Base-by-base conservation (phyloP, 495 filamentous ascomycete species). In the Pyrenula aspistea region DNA sequence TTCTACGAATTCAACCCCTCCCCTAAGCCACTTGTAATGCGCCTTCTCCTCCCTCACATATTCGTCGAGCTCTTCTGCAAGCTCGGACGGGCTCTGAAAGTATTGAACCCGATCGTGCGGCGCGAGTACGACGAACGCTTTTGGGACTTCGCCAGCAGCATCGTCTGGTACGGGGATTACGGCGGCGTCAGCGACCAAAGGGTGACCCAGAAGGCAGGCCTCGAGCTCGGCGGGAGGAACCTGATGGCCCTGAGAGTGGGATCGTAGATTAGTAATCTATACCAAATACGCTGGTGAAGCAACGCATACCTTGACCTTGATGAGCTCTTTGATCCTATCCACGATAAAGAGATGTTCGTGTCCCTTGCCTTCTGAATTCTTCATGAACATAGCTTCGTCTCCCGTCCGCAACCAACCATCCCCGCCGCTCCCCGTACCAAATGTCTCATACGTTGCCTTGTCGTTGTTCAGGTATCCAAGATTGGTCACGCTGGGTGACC, bases 201-300 rank as follows among this genome's bases (percentile, higher is more conserved):
- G 84, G 64, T 95, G 89, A 3, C 83, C 81, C 36, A 96, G 83
- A 12, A 95, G 77, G 62, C 92, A 89, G n/a, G 89, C 86, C 74
- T 96, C 91, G 0, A 96, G 81, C 62, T 96, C 91, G 15, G 91
- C 91, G 2, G 91, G 91, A 2, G 90, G 88, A 31, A 96, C 91
- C 86, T 96, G 90, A 42, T 86, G 74, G 54, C 87, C 91, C 87
- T 92, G 54, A 53, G 54, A 53, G n/a, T 31, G 1, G 36, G 53
- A 53, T 11, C 54, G 50, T 52, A 2, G 25, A 20, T 25, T 31
- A 55, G 20, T 25, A 19, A 25, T 51, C 19, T 42, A 42, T 12
- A 4, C 1, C 24, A 49, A n/a, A 42, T 0, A n/a, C 47, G 10
- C 22, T 25, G 22, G 25, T 15, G 8, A 42, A 15, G 8, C 31